Base-by-base conservation (phyloP, 1,139 yeast species). In the Yamadazyma aaseri region DNA sequence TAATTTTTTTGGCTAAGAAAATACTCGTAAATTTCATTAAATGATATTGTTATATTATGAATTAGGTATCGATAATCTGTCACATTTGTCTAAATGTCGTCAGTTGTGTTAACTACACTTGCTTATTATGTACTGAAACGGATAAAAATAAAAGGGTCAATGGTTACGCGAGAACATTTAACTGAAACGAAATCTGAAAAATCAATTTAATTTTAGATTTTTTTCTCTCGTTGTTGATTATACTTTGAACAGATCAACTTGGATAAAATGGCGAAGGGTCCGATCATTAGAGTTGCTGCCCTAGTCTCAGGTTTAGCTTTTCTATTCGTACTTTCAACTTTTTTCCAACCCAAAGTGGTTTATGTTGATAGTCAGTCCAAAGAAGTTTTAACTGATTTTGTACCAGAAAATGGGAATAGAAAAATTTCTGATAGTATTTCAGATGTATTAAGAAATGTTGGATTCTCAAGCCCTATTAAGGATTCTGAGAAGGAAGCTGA, bases 281-380 rank as follows among this genome's bases (percentile, higher is more conserved):
- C 53, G 12, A 44, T 45, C 17, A 30, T 46, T 17, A 45, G 53
- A 20, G 40, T 46, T 11, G 42, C 45, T n/a, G 46, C 55, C 9
- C 44, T 53, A 1, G 38, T 42, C 6, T 51, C 47, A 14, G 56
- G 51, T 8, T 24, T 54, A 10, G 27, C 49, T 18, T 40, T 54
- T 29, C 25, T 57, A 14, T 56, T 48, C 40, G 20, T 47, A 4
- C 30, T 58, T 15, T 38, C 49, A 4, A 26, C 34, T 5, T 32
- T 53, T 13, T 29, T 48, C 4, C 41, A 41, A 29, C 55, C 58
- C 5, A 34, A 32, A 26, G 49, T 56, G 11, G 51, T 59, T 2
- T 58, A 58, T 34, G 51, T 59, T 15, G 64, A 59, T 35, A 26
- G 45, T 7, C 29, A 30, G n/a, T 51, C 60, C 10, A 54, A 55